Evolutionary conservation across 2,329 filamentous ascomycete species (phyloP).

Genomic region (Fusarium dimerum): DNA sequence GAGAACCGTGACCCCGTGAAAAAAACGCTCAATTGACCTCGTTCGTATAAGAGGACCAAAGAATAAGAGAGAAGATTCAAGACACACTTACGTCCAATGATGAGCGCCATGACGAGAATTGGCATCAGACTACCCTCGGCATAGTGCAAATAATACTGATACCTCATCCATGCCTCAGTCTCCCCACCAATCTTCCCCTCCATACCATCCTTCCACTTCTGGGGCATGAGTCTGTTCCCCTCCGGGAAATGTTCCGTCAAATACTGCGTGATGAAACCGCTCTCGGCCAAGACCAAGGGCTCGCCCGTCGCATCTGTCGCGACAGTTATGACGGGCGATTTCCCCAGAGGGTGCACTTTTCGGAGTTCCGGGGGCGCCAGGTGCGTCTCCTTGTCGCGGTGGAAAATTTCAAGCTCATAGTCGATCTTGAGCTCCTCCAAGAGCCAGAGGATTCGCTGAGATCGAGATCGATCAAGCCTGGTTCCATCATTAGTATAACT

Average conservation of each 20-base stretch:
- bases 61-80: neutral
- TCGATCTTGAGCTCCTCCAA: constrained; percentile 78
- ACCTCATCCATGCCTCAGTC: constrained; percentile 61
- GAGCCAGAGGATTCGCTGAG: constrained; percentile 83
- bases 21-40: too few species aligned
- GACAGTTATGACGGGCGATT: constrained; percentile 78
- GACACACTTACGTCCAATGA: constrained; percentile 51
- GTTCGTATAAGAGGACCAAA: neutral
- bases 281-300: constrained; percentile 74
- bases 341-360: constrained; percentile 80
- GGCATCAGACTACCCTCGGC: constrained; percentile 83
- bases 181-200: constrained; percentile 60
- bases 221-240: constrained; percentile 50
- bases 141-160: constrained; percentile 77
- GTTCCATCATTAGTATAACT: neutral
- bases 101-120: constrained; percentile 62
- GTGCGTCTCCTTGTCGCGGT: constrained; percentile 60
- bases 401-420: constrained; percentile 80
- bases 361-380: constrained; percentile 77
- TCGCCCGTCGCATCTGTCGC: constrained; percentile 40
- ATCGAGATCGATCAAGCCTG: constrained; percentile 82
- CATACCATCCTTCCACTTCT: constrained; percentile 57
- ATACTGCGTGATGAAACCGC: constrained; percentile 79
- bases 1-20: neutral
- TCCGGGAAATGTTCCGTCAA: constrained; percentile 64